Evolutionary conservation across 2,329 filamentous ascomycete species (phyloP).

Genomic region (Escovopsis weberi): DNA sequence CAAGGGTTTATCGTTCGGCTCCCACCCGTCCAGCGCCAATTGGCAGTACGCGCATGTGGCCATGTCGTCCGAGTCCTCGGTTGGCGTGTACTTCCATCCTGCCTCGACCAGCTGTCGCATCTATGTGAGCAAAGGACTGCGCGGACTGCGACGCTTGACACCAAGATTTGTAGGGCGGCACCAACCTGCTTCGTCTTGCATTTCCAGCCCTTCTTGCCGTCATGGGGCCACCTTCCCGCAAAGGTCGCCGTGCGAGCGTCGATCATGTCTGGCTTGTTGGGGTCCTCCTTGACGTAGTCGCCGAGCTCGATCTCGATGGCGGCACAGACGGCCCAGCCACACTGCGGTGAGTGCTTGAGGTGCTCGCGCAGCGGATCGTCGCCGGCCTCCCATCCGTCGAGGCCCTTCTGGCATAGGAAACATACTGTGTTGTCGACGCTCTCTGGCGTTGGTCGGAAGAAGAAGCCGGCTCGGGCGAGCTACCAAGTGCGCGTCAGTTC

Average conservation of each 20-base stretch:
- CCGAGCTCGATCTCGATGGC: conserved; percentile 46
- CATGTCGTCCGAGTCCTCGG: conserved; percentile 70
- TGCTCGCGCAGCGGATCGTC: conserved; percentile 80
- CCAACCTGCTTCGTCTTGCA: conserved; percentile 74
- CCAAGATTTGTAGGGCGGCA: background rate
- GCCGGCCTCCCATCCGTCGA: conserved; percentile 84
- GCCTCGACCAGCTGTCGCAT: conserved; percentile 63
- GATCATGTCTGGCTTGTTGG: conserved; percentile 53
- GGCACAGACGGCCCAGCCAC: conserved; percentile 71
- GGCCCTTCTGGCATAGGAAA: conserved; percentile 68
- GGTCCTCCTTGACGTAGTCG: conserved; percentile 57
- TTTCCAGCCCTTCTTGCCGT: conserved; percentile 74
- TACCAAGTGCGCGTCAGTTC: conserved; percentile 24
- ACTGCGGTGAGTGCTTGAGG: conserved; percentile 64
- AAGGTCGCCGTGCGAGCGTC: conserved; percentile 76
- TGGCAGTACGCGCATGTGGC: conserved; percentile 86
- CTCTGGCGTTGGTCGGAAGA: conserved; percentile 60
- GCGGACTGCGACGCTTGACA: too few relatives aligned
- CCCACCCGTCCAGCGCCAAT: conserved; percentile 86
- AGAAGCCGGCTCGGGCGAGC: conserved; percentile 87
- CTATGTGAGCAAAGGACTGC: conserved; percentile 1
- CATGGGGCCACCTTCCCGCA: conserved; percentile 74
- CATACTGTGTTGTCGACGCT: conserved; percentile 82
- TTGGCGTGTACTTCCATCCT: conserved; percentile 89
- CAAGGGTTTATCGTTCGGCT: conserved; percentile 79